Conservation (phyloP, 192 early-diverging fungal species). For the Coemansia sp. region DNA sequence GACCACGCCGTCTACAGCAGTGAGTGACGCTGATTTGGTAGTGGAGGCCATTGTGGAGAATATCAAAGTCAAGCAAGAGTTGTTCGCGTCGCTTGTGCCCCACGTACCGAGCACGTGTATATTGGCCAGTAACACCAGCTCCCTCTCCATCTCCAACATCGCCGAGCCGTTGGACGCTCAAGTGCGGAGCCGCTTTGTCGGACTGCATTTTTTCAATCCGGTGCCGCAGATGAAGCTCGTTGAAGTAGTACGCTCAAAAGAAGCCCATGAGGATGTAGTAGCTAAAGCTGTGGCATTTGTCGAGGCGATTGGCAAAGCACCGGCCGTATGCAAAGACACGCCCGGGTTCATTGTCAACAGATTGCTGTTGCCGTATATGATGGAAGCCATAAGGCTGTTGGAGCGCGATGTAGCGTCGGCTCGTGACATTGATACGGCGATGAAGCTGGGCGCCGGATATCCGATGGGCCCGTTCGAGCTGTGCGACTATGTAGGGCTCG, state of each 20-base stretch:
- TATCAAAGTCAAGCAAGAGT: conserved; percentile 77
- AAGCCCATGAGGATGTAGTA: conserved; percentile 62
- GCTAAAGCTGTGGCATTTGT: conserved; percentile 67
- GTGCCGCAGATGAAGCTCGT: conserved; percentile 99
- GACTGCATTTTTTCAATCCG: conserved; percentile 98
- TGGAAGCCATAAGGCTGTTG: conserved; percentile 90
- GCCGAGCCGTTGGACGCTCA: conserved; percentile 60
- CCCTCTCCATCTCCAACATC: conserved; percentile 82
- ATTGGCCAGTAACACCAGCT: conserved; percentile 92
- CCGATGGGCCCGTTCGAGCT: conserved; percentile 85
- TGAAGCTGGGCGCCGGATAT: conserved; percentile 97
- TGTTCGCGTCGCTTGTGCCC: conserved; percentile 74
- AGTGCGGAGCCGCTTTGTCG: conserved; percentile 67
- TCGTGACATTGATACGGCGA: conserved; percentile 90
- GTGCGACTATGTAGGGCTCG: conserved; percentile 75
- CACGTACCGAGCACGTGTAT: conserved; percentile 71
- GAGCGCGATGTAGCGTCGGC: conserved; percentile 85
- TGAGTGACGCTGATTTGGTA: conserved; percentile 71
- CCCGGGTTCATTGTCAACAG: conserved; percentile 98
- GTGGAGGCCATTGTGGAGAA: conserved; percentile 98
- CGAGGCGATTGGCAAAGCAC: conserved; percentile 78
- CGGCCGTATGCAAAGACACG: conserved; percentile 95
- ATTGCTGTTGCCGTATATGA: conserved; percentile 92
- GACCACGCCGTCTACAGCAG: conserved; percentile 66
- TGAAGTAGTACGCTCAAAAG: conserved; percentile 80